Conservation (phyloP, 169 alveolate species). For the Perkinsus marinus region DNA sequence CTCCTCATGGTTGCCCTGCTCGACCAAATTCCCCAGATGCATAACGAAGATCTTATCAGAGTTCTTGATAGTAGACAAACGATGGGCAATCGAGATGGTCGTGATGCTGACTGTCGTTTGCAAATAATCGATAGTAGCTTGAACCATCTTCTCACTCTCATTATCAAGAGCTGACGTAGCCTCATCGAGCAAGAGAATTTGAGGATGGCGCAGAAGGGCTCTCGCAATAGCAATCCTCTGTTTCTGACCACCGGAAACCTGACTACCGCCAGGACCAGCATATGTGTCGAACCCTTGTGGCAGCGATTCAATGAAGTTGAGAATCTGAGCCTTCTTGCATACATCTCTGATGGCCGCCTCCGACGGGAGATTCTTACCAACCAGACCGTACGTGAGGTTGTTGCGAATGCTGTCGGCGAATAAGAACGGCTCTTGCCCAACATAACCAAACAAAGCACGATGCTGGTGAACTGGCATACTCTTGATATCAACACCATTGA, state of each 20-base stretch:
- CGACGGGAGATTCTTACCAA: conserved; percentile 32
- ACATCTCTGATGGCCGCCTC: conserved; percentile 58
- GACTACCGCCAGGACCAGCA: conserved; percentile 37
- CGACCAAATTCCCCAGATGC: not conserved
- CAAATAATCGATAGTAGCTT: conserved; percentile 25
- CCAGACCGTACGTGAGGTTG: conserved; percentile 51
- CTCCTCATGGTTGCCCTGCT: not conserved
- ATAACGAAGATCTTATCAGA: conserved; percentile 33
- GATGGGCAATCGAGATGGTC: conserved; percentile 62
- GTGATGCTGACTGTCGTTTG: conserved; percentile 22
- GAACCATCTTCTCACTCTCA: conserved; percentile 24
- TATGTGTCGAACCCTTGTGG: conserved; percentile 37
- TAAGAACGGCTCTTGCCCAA: conserved; percentile 59
- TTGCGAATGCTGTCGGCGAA: conserved; percentile 64
- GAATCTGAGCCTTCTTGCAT: conserved; percentile 52
- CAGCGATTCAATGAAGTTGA: conserved; percentile 50
- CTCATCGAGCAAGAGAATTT: conserved; percentile 64
- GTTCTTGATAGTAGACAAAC: conserved; percentile 50
- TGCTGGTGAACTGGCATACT: conserved; percentile 15
- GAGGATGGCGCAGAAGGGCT: conserved; percentile 41
- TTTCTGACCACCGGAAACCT: conserved; percentile 60
- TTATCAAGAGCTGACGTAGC: conserved; percentile 72
- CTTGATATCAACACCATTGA: conserved; percentile 27
- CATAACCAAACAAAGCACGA: conserved; percentile 17
- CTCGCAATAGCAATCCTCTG: conserved; percentile 62